Evolutionary conservation across 2,329 filamentous ascomycete genomes (phyloP).

Genomic region (Fusarium piperis): DNA sequence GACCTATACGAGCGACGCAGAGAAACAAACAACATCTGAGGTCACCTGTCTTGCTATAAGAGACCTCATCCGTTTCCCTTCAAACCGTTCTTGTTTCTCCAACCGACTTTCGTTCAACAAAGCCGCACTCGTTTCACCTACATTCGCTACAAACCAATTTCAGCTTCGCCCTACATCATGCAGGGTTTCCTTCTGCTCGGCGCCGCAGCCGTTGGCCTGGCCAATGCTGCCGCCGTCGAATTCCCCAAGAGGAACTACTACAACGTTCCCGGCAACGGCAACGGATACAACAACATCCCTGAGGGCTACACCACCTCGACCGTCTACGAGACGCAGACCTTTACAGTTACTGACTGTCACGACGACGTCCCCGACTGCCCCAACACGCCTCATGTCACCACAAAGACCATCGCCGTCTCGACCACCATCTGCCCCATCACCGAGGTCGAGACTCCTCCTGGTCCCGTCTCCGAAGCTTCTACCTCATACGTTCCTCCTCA

Average conservation of each 20-base stretch:
- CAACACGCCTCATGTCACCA: conserved; percentile 7
- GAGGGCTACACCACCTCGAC: conserved; percentile 8
- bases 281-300: background rate
- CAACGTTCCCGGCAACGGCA: background rate
- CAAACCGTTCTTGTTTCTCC: conserved; percentile 1
- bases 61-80: conserved; percentile 3
- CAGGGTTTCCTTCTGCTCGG: conserved; percentile 29
- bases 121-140: conserved; percentile 9
- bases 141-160: conserved; percentile 7
- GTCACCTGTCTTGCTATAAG: conserved; percentile 23
- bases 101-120: conserved; percentile 32
- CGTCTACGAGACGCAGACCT: conserved; percentile 21
- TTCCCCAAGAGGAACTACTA: conserved; percentile 21
- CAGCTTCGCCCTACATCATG: conserved; percentile 24
- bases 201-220: conserved; percentile 31
- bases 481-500: background rate
- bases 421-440: conserved; percentile 27
- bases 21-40: conserved; percentile 7
- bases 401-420: conserved; percentile 22
- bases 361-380: conserved; percentile 24
- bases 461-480: background rate
- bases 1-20: conserved; percentile 16
- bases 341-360: conserved; percentile 18
- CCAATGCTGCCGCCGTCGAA: conserved; percentile 31
- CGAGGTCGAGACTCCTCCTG: background rate